Evolutionary conservation across 257 asterid genomes (phyloP).

Genomic region (Ilex aquifolium): DNA sequence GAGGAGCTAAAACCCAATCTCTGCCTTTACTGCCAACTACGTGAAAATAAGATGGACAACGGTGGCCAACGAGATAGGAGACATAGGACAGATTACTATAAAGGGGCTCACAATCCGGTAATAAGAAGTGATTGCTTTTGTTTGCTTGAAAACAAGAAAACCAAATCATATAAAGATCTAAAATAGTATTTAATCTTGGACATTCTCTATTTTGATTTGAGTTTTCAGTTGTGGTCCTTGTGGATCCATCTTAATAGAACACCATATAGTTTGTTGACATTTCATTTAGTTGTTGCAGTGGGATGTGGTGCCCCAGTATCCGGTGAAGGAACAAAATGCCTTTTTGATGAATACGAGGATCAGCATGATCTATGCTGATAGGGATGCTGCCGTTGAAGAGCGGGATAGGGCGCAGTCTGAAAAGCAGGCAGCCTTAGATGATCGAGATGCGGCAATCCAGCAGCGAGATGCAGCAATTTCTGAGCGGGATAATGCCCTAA

Average conservation of each 20-base stretch:
- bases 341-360: conserved; percentile 44
- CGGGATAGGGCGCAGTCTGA: conserved; percentile 57
- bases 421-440: conserved; percentile 41
- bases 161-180: neutral
- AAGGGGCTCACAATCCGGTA: conserved; percentile 40
- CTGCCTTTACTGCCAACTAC: conserved; percentile 1
- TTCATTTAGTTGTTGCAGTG: conserved; percentile 29
- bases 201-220: too few species aligned
- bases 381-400: conserved; percentile 60
- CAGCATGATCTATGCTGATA: conserved; percentile 39
- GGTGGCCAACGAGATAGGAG: conserved; percentile 42
- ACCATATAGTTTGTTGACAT: conserved; percentile 2
- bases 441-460: conserved; percentile 49
- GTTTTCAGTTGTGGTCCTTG: neutral
- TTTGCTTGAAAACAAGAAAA: neutral
- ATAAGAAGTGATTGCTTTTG: conserved; percentile 3
- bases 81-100: conserved; percentile 43
- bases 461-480: conserved; percentile 52
- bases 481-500: conserved; percentile 57
- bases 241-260: neutral
- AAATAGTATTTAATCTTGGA: neutral
- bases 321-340: conserved; percentile 44
- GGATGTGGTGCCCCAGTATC: conserved; percentile 47
- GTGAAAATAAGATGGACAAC: conserved; percentile 41
- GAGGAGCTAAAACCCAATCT: neutral